These are phyloP conservation scores for Citeromyces hawaiiensis DNA, from an alignment of 1,139 yeast genomes.

Conservation along the genomic window DNA sequence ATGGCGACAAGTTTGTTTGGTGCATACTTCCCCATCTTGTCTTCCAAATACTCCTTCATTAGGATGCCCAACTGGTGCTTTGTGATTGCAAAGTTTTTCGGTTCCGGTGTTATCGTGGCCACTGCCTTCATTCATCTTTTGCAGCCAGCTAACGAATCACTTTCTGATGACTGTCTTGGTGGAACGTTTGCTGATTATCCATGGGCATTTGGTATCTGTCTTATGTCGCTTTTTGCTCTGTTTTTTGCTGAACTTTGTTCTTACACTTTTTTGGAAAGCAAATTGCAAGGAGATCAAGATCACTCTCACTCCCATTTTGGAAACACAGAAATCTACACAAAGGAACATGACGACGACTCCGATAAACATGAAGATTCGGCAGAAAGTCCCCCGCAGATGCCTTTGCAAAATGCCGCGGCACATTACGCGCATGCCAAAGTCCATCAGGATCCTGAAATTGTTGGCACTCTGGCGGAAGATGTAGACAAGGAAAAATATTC, in stretches of 20 bases:
- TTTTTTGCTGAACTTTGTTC: constrained; percentile 46
- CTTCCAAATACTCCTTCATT: constrained; percentile 39
- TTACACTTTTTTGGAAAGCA: constrained; percentile 31
- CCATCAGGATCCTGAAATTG: constrained; percentile 41
- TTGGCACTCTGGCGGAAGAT: constrained; percentile 25
- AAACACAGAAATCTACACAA: constrained; percentile 20
- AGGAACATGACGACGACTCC: constrained; percentile 8
- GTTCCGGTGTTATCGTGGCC: constrained; percentile 86
- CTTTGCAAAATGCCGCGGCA: constrained; percentile 2
- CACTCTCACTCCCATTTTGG: constrained; percentile 41
- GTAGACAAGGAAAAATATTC: constrained; percentile 25
- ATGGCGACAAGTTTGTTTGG: constrained; percentile 43
- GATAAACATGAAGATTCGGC: constrained; percentile 8
- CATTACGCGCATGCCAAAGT: constrained; percentile 35
- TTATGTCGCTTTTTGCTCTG: constrained; percentile 35
- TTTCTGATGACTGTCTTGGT: constrained; percentile 39
- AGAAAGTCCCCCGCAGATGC: background rate
- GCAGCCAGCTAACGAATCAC: constrained; percentile 58
- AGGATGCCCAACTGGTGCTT: constrained; percentile 48
- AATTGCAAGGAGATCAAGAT: constrained; percentile 13
- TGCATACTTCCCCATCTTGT: constrained; percentile 44
- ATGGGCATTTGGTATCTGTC: constrained; percentile 51
- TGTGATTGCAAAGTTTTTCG: constrained; percentile 69
- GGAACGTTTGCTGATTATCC: constrained; percentile 43
- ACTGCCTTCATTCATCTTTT: constrained; percentile 80